Evolutionary conservation across 1,284 basidiomycete genomes (phyloP).

Genomic region (Leccinum cinnamomeum): DNA sequence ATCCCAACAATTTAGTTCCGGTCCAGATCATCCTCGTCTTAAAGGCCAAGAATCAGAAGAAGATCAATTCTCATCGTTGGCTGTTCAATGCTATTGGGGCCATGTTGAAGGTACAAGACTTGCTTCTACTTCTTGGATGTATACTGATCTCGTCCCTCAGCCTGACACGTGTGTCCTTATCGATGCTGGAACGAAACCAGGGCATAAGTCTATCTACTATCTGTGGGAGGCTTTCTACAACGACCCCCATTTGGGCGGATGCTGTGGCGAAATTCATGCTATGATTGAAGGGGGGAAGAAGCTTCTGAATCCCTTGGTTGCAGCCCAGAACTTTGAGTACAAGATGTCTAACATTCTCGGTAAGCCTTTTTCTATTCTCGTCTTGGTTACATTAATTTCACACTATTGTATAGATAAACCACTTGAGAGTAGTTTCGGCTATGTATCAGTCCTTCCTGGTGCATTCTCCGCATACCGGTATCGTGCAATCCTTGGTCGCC

Average conservation of each 20-base stretch:
- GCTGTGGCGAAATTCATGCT: constrained; percentile 91
- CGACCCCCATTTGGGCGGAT: constrained; percentile 71
- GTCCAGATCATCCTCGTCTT: constrained; percentile 95
- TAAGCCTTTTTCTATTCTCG: constrained; percentile 31
- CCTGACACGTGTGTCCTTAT: constrained; percentile 90
- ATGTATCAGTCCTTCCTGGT: constrained; percentile 93
- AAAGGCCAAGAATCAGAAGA: constrained; percentile 97
- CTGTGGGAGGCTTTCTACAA: constrained; percentile 94
- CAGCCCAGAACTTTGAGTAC: constrained; percentile 98
- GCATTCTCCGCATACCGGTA: constrained; percentile 96
- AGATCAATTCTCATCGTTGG: constrained; percentile 97
- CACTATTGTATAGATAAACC: constrained; percentile 68
- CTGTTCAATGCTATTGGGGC: constrained; percentile 95
- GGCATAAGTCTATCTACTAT: constrained; percentile 95
- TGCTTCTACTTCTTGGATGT: constrained; percentile 10
- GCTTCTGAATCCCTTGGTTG: constrained; percentile 90
- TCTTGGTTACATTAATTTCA: constrained; percentile 6
- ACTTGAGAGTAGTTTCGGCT: constrained; percentile 93
- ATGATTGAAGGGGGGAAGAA: constrained; percentile 94
- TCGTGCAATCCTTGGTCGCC: constrained; percentile 88
- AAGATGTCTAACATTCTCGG: constrained; percentile 96
- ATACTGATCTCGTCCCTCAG: constrained; percentile 38
- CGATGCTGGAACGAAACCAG: constrained; percentile 95
- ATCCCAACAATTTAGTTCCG: constrained; percentile 89
- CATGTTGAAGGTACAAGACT: constrained; percentile 60